These are phyloP conservation scores for Neltuma alba DNA, from an alignment of 306 rosid species.

Conservation along the genomic window DNA sequence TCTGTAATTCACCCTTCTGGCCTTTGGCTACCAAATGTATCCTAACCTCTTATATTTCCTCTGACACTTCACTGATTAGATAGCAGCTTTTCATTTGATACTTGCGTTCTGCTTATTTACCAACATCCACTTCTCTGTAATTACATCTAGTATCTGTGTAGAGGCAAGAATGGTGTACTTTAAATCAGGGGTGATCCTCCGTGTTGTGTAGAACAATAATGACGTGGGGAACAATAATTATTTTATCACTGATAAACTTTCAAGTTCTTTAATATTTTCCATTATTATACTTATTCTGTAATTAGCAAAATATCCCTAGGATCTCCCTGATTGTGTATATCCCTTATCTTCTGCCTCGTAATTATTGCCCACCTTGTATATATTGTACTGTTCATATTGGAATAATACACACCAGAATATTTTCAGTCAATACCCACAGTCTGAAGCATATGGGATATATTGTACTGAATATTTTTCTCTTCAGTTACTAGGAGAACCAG, in stretches of 20 bases:
- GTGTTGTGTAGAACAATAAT: too few species aligned
- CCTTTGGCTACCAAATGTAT: background rate
- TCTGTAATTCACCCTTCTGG: background rate
- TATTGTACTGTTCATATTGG: background rate
- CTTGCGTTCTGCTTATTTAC: background rate
- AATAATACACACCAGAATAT: background rate
- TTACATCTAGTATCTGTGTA: too few species aligned
- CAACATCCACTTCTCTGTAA: background rate
- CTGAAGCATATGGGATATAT: constrained; percentile 19
- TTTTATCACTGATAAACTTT: too few species aligned
- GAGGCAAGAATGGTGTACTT: too few species aligned
- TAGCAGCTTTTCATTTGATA: background rate
- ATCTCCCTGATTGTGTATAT: background rate
- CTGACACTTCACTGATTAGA: background rate
- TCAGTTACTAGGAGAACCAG: constrained; percentile 97
- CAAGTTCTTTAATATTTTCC: too few species aligned
- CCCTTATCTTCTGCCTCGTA: background rate
- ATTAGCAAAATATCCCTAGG: background rate
- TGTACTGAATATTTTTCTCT: constrained; percentile 37
- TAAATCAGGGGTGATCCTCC: too few species aligned
- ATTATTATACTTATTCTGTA: background rate
- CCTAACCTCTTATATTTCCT: background rate
- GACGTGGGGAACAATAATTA: too few species aligned
- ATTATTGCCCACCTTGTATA: background rate
- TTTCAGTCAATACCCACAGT: background rate